phyloP scores from a whole-genome alignment of 768 basidiomycete genomes.

The Cyclocybe cylindracea region DNA sequence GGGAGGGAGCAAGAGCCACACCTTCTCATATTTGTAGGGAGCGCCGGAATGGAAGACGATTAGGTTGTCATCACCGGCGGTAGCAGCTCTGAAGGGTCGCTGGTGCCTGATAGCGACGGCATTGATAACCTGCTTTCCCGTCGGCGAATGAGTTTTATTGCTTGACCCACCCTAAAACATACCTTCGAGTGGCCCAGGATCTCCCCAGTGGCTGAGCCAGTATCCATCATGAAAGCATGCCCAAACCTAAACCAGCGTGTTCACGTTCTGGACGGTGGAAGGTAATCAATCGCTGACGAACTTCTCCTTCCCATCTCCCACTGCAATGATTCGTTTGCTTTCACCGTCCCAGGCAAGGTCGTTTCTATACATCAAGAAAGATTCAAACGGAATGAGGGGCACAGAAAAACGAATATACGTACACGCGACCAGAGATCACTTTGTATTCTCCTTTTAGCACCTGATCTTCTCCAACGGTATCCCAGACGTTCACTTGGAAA shows the following conservation, averaged over 20 bases:
- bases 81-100: conserved; percentile 88
- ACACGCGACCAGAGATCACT: conserved; percentile 75
- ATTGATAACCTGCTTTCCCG: conserved; percentile 66
- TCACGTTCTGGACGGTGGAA: not conserved
- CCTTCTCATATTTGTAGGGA: conserved; percentile 91
- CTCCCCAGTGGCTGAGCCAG: conserved; percentile 83
- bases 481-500: conserved; percentile 83
- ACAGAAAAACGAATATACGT: conserved; percentile 21
- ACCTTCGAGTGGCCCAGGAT: conserved; percentile 92
- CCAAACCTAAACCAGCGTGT: conserved; percentile 58
- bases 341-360: conserved; percentile 97
- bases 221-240: conserved; percentile 81
- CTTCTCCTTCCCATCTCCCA: conserved; percentile 92
- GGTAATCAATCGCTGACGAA: conserved; percentile 28
- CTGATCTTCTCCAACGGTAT: conserved; percentile 84
- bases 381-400: not conserved
- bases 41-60: conserved; percentile 86
- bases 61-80: conserved; percentile 79
- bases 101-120: conserved; percentile 87
- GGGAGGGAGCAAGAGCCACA: conserved; percentile 13
- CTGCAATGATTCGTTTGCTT: conserved; percentile 93
- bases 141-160: not conserved
- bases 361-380: conserved; percentile 50
- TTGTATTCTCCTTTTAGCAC: conserved; percentile 80
- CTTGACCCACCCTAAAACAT: not conserved